Base-by-base conservation (phyloP, 2,329 filamentous ascomycete species). In the Trichoderma afroharzianum region DNA sequence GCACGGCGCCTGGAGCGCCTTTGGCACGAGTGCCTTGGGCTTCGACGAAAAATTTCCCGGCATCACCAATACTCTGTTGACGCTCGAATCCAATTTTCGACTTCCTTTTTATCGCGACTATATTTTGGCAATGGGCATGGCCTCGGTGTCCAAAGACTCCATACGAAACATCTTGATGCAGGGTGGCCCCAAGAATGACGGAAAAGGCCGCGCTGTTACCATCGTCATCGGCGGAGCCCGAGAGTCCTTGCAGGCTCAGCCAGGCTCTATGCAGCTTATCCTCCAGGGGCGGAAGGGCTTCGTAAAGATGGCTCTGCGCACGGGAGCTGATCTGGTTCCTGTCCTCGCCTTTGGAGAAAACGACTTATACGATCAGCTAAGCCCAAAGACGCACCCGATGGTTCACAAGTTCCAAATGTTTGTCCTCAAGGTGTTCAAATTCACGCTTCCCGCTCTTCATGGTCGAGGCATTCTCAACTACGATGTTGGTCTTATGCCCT, bases 401-500 rank as follows among this genome's bases (percentile, higher is more conserved):
- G 88, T 98, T 69, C 92, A 95, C 83, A 90, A 89, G 78, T 82
- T 93, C 47, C 96, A 99, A 82, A 90, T 97, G 83, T 83, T 94
- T 32, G 84, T 97, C 71, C 95, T 98, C 82, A 92, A 92, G 76
- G 85, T 92, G 6, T 90, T 97, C 85, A 97, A 97, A 66, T 99
- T 98, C 77, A 98, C 96, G 0, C 87, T 98, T 12, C 95, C 96
- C 1, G 87, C 97, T 32, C 92, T 98, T 77, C 94, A 97, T 80
- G 95, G 95, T 3, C 85, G 95, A 30, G 95, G 95, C 14, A 91
- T 98, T 53, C 97, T 98, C 83, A 99, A 99, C 81, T 98, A 99
- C 79, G 96, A 99, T 80, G 93, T 98, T 15, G 96, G 96, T 4
- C 84, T 98, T 77, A 94, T 98, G 93, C 96, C 96, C 0, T 98